Conservation (phyloP, 768 basidiomycete species). For the Termitomyces sp. region DNA sequence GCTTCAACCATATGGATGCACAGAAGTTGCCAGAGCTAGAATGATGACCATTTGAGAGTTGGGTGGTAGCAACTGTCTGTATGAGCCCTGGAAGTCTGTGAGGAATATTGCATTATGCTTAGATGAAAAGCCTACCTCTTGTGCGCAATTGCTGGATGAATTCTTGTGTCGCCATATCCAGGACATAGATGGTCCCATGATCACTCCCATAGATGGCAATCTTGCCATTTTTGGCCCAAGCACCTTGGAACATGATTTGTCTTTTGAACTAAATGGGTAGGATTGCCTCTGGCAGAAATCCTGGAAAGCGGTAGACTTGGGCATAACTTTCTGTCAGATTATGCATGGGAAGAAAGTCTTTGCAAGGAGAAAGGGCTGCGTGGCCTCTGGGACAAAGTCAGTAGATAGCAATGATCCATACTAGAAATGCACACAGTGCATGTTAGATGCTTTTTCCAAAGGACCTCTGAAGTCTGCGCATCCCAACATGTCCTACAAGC, state of each 20-base stretch:
- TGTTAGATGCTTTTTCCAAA: no score
- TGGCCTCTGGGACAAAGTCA: no score
- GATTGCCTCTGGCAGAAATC: no score
- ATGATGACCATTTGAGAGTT: no score
- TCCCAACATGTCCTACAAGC: slow-evolving; percentile 8
- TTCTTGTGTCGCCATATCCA: neutral
- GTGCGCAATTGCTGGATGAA: neutral
- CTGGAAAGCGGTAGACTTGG: neutral
- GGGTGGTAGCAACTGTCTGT: neutral
- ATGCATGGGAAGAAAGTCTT: neutral
- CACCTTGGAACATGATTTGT: slow-evolving; percentile 1
- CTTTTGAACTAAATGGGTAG: neutral
- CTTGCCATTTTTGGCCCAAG: slow-evolving; percentile 7
- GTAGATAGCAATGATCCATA: no score
- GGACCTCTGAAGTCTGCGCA: slow-evolving; percentile 5
- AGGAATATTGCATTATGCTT: neutral
- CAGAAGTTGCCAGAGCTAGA: no score
- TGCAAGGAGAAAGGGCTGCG: no score
- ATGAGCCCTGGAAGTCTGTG: neutral
- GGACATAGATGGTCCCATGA: neutral
- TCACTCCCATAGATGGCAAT: slow-evolving; percentile 8
- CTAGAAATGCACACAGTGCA: no score
- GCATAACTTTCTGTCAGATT: neutral
- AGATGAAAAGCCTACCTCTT: neutral
- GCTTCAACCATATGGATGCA: no score